Evolutionary conservation across 768 basidiomycete genomes (phyloP).

Genomic region (Russula olivacea): DNA sequence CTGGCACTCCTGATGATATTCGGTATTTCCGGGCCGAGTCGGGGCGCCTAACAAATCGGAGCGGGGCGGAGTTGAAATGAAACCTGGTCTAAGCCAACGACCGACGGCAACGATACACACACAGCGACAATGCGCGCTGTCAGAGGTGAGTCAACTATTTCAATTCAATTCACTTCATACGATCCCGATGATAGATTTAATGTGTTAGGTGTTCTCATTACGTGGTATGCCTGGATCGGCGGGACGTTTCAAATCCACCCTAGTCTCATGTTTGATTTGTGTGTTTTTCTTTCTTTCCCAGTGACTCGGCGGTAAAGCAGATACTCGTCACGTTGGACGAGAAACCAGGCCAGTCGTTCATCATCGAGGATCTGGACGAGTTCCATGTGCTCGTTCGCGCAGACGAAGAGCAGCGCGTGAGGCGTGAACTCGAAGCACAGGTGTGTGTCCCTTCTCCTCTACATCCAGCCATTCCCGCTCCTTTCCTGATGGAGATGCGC

Average conservation of each 20-base stretch:
- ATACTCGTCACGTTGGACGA: slow-evolving; percentile 81
- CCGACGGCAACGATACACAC: not conserved
- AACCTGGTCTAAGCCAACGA: not conserved
- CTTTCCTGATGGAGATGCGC: not conserved
- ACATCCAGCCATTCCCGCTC: not conserved
- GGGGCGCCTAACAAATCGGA: not conserved
- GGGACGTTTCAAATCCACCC: not conserved
- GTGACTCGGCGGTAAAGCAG: slow-evolving; percentile 87
- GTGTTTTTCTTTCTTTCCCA: slow-evolving; percentile 28
- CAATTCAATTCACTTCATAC: not conserved
- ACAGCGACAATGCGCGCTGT: slow-evolving; percentile 13
- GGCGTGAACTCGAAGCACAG: slow-evolving; percentile 69
- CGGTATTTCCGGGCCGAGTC: not conserved
- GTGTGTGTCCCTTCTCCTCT: slow-evolving; percentile 37
- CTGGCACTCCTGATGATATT: too few relatives aligned
- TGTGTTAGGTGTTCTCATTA: slow-evolving; percentile 53
- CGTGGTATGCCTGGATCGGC: slow-evolving; percentile 43
- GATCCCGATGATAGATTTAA: not conserved
- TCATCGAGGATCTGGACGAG: slow-evolving; percentile 85
- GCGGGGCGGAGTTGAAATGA: too few relatives aligned
- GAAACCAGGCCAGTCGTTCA: slow-evolving; percentile 53
- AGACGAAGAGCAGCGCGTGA: slow-evolving; percentile 70
- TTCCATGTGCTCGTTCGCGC: slow-evolving; percentile 78
- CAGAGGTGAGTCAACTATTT: slow-evolving; percentile 3
- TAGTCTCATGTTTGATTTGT: not conserved